phyloP scores from a whole-genome alignment of 805 yeast species.

The Ogataea paraovalis region DNA sequence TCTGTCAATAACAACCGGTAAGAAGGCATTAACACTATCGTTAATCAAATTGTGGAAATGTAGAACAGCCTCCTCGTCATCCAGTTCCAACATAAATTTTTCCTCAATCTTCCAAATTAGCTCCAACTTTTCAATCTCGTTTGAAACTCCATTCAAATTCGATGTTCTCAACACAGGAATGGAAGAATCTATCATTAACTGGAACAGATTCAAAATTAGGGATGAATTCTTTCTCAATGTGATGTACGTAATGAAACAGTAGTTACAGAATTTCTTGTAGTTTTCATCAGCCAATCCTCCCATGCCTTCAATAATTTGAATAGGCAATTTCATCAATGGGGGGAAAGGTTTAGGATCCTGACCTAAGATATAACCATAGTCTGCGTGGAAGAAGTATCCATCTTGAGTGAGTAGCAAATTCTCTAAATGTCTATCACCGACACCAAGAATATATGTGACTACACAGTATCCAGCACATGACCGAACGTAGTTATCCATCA shows the following conservation, averaged over 20 bases:
- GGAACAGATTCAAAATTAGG: conserved; percentile 83
- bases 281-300: conserved; percentile 89
- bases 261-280: conserved; percentile 81
- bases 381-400: conserved; percentile 95
- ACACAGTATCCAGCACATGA: conserved; percentile 99
- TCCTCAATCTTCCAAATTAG: conserved; percentile 91
- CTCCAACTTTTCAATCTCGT: conserved; percentile 68
- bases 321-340: conserved; percentile 95
- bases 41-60: conserved; percentile 93
- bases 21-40: conserved; percentile 87
- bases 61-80: conserved; percentile 91
- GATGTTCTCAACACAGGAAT: conserved; percentile 76
- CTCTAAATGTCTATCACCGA: conserved; percentile 96
- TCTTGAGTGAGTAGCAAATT: conserved; percentile 73
- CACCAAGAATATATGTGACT: conserved; percentile 88
- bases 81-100: conserved; percentile 87
- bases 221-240: conserved; percentile 87
- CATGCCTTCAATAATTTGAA: conserved; percentile 96
- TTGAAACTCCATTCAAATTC: conserved; percentile 21
- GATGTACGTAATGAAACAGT: conserved; percentile 91
- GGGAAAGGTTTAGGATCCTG: conserved; percentile 99
- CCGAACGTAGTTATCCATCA: conserved; percentile 90
- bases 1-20: conserved; percentile 94
- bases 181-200: conserved; percentile 88
- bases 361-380: conserved; percentile 94